phyloP scores from a whole-genome alignment of 2,329 filamentous ascomycete species.

The Davidsoniella eucalypti region DNA sequence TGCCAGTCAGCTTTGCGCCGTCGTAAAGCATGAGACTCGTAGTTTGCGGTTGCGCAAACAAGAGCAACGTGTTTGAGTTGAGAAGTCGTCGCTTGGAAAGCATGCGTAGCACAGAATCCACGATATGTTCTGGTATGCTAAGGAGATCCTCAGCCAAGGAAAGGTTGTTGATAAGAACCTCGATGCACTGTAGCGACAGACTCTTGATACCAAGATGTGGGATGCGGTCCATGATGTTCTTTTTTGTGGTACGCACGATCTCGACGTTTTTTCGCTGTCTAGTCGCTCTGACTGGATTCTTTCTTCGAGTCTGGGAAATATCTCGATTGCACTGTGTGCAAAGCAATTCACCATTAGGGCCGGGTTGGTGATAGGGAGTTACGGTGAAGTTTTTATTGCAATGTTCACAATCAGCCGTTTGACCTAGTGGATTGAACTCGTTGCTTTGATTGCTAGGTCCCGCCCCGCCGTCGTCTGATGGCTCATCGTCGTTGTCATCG shows the following conservation, averaged over 20 bases:
- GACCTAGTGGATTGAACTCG: slow-evolving; percentile 41
- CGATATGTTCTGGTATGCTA: slow-evolving; percentile 34
- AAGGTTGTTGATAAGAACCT: slow-evolving; percentile 46
- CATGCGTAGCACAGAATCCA: slow-evolving; percentile 43
- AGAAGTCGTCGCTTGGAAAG: slow-evolving; percentile 45
- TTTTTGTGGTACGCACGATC: slow-evolving; percentile 37
- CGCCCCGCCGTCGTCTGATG: not conserved
- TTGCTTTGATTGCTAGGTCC: not conserved
- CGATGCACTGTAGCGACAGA: slow-evolving; percentile 46
- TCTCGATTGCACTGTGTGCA: slow-evolving; percentile 70
- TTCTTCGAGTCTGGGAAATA: slow-evolving; percentile 12
- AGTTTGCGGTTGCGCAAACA: slow-evolving; percentile 38
- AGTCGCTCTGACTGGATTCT: slow-evolving; percentile 17
- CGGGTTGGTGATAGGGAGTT: slow-evolving; percentile 71
- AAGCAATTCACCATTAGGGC: slow-evolving; percentile 69
- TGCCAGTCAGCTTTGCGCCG: slow-evolving; percentile 45
- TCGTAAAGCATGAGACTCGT: slow-evolving; percentile 41
- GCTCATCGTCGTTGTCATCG: slow-evolving; percentile 28
- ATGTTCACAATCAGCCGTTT: slow-evolving; percentile 73
- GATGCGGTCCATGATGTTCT: slow-evolving; percentile 65
- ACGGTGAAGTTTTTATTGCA: slow-evolving; percentile 86
- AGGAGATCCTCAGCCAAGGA: slow-evolving; percentile 45
- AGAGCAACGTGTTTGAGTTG: slow-evolving; percentile 33
- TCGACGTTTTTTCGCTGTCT: slow-evolving; percentile 26
- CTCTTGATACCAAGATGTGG: slow-evolving; percentile 50